Base-by-base conservation (phyloP, 257 asterid genomes). In the Linderniella brevidens region DNA sequence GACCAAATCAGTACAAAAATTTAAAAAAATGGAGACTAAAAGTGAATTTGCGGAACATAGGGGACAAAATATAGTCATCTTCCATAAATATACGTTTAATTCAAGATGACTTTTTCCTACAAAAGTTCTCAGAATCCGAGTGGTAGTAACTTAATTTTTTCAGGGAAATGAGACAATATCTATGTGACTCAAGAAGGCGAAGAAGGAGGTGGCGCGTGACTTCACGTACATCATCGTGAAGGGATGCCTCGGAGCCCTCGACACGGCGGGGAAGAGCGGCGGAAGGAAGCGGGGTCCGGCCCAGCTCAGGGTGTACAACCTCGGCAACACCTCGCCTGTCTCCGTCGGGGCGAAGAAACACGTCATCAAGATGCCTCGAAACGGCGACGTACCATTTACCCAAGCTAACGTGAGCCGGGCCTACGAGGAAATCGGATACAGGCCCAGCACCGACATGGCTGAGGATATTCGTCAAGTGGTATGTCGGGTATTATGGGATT, bases 241-340 rank as follows among this genome's bases (percentile, higher is more conserved):
- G 13, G 97, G 97, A 0, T 87, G 97, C 57, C 13, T 87, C 19
- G 95, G 97, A 0, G 95, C 95, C 5, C 64, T 87, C 4, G 97
- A 87, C 70, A 80, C 97, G 52, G 93, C 97, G 41, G 93, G 82
- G 85, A 87, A 82, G 80, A 87, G 97, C 68, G 82, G 92, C 56
- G 97, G 97, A 0, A 77, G 70, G 88, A 87, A 87, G 76, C 65
- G 52, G 11, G 82, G 39, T 8, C 68, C 95, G 48, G 97, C 97
- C 18, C 97, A 87, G 61, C 69, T 87, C 54, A 66, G 97, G 62
- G 95, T 87, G 19, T 87, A 87, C 72, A 87, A 87, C 25, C 48
- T 87, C 56, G 97, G 97, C 7, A 87, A 87, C 69, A 87, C 93
- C 1, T 62, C 92, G 0, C 97, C 97, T 0, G 95, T 87, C 68